Base-by-base conservation (phyloP, 75 land plant species). In the Selaginella tamariscina region DNA sequence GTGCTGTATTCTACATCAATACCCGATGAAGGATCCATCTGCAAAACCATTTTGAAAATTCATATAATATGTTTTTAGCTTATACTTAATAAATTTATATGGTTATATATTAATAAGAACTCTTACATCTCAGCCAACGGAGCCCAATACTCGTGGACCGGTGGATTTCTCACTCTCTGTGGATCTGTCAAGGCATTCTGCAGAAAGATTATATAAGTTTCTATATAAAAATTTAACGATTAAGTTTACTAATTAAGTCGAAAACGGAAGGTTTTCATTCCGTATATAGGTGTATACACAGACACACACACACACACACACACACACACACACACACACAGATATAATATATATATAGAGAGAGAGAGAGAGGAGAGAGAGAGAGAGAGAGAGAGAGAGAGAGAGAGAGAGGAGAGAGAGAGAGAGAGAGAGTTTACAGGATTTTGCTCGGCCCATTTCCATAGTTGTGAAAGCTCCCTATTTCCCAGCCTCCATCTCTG, bases 401-500 rank as follows among this genome's bases (percentile, higher is more conserved):
- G n/a, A n/a, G n/a, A n/a, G n/a, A n/a, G n/a, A n/a, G n/a, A n/a
- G n/a, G n/a, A n/a, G n/a, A n/a, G n/a, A n/a, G n/a, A n/a, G n/a
- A n/a, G n/a, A n/a, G n/a, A n/a, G n/a, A n/a, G n/a, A n/a, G n/a
- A 49, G 78, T 74, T 57, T 67, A 91, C 96, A 32, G 96, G 92
- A 79, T 95, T 95, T 62, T 85, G 83, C 26, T 95, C 99, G 69
- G 99, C 83, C 99, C 99, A 90, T 70, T 79, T 95, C 99, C 99
- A 95, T 29, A 95, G 66, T 54, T 85, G 91, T 66, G 88, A 85
- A 0, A 95, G 85, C 75, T 95, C 96, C 72, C 84, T 95, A 73
- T 95, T 95, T 65, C 99, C 99, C 69, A 95, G 70, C 73, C 99
- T 85, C 96, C 90, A 93, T 18, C 88, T 68, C 23, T 81, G 83